Evolutionary conservation across 352 stramenopile genomes (phyloP).

Genomic region (Globisporangium carolinianum): DNA sequence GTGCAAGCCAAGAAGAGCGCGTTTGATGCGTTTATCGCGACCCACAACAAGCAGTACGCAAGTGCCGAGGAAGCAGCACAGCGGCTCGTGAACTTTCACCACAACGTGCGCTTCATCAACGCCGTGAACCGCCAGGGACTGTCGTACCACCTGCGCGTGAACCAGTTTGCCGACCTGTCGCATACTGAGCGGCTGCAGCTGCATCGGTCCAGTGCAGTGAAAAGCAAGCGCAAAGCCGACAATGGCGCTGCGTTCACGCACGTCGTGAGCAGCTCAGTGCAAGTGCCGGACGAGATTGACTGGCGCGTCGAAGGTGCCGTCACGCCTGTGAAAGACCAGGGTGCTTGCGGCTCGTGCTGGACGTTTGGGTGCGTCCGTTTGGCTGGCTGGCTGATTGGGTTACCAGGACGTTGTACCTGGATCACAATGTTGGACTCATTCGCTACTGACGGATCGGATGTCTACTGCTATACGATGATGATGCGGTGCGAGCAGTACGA

Average conservation of each 20-base stretch:
- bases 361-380: constrained; percentile 61
- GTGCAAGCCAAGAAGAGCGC: constrained; percentile 38
- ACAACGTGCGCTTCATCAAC: constrained; percentile 85
- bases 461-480: too few relatives aligned
- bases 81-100: constrained; percentile 63
- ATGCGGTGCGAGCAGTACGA: constrained; percentile 40
- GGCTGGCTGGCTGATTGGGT: neutral
- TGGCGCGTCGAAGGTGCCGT: constrained; percentile 85
- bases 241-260: constrained; percentile 55
- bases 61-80: constrained; percentile 35
- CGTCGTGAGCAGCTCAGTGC: constrained; percentile 20
- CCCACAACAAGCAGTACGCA: constrained; percentile 56
- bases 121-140: constrained; percentile 77
- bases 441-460: too few relatives aligned
- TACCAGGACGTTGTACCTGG: neutral
- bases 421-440: too few relatives aligned
- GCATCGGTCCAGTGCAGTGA: constrained; percentile 32
- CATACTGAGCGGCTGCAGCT: constrained; percentile 56
- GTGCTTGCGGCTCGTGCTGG: constrained; percentile 90
- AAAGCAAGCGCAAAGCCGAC: constrained; percentile 52
- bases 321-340: constrained; percentile 89
- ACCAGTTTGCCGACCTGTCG: constrained; percentile 79
- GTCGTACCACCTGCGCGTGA: constrained; percentile 71
- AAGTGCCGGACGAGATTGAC: constrained; percentile 66
- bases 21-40: constrained; percentile 62